Base-by-base conservation (phyloP, 208 protist species). In the Angomonas deanei region DNA sequence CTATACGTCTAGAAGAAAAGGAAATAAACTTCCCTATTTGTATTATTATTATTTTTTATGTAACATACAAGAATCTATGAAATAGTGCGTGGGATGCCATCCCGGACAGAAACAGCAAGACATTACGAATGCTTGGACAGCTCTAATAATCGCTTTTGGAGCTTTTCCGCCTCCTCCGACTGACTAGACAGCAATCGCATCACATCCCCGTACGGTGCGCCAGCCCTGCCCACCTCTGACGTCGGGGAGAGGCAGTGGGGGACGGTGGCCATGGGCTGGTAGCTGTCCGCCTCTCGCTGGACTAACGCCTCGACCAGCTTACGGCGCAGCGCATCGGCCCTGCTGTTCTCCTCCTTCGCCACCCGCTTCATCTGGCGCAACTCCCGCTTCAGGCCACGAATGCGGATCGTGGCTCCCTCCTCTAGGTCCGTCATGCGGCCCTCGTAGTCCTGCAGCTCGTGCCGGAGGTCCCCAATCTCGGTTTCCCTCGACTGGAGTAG, bases 261-360 rank as follows among this genome's bases (percentile, higher is more conserved):
- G 4, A 19, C 49, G 64, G 36, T 59, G 13, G 28, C 47, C 27
- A 31, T 13, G 27, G 24, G 6, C 5, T 42, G 33, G 15, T 26
- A 19, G 23, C 53, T 28, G 28, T 72, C 70, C 19, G 62, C 50
- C 33, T 88, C 83, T 23, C 66, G 72, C 64, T 87, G 82, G 17
- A 81, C 58, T 30, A 93, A 60, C 2, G 79, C 81, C 0, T 74
- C 61, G 46, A 90, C 68, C 34, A 93, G 70, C 60, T 78, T 72
- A 19, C 74, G 73, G 0, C 81, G 80, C 65, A 93, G 74, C 17
- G 68, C 46, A 30, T 86, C 80, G 5, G 68, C 64, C 50, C 79
- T 82, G 26, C 72, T 70, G 15, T 57, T 48, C 57, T 93, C 86
- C 24, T 61, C 57, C 15, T 62, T 56, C 21, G 72, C 66, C 21